A percentile compares a stretch with the other conserved stretches of the same genome.
phyloP scores from a whole-genome alignment of 495 filamentous ascomycete species.

The Neurospora sp. region DNA sequence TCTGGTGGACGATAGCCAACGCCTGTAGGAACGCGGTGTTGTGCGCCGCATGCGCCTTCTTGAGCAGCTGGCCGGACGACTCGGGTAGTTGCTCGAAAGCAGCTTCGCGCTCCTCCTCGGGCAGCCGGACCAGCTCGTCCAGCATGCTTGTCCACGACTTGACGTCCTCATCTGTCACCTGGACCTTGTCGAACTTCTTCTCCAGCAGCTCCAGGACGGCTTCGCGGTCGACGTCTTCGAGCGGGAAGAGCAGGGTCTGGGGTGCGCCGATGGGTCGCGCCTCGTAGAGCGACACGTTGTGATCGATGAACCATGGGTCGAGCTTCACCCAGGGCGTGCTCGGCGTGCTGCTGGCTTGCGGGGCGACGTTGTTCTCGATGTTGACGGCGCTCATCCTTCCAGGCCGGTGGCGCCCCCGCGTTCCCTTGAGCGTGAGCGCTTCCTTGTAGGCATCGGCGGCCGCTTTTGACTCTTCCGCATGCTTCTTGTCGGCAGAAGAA shows the following conservation, averaged over 20 bases:
- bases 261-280: conserved; percentile 7
- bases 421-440: background rate
- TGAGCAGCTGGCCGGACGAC: background rate
- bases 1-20: conserved; percentile 6
- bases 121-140: background rate
- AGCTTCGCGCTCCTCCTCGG: background rate
- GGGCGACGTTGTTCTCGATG: background rate
- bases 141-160: conserved; percentile 2
- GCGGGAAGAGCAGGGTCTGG: conserved; percentile 4
- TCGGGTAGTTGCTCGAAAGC: background rate
- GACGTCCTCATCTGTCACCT: conserved; percentile 9
- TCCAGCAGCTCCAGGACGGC: conserved; percentile 4
- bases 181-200: conserved; percentile 1
- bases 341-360: background rate
- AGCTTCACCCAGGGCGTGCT: conserved; percentile 25
- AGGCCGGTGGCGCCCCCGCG: background rate
- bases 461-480: background rate
- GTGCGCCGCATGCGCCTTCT: conserved; percentile 1
- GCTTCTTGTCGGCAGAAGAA: background rate
- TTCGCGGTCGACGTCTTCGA: conserved; percentile 6
- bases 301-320: conserved; percentile 33
- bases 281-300: conserved; percentile 20
- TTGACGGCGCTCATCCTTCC: background rate
- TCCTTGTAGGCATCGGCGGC: background rate
- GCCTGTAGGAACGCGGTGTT: conserved; percentile 8